phyloP scores from a whole-genome alignment of 2,329 filamentous ascomycete genomes.

The Alternaria solani region DNA sequence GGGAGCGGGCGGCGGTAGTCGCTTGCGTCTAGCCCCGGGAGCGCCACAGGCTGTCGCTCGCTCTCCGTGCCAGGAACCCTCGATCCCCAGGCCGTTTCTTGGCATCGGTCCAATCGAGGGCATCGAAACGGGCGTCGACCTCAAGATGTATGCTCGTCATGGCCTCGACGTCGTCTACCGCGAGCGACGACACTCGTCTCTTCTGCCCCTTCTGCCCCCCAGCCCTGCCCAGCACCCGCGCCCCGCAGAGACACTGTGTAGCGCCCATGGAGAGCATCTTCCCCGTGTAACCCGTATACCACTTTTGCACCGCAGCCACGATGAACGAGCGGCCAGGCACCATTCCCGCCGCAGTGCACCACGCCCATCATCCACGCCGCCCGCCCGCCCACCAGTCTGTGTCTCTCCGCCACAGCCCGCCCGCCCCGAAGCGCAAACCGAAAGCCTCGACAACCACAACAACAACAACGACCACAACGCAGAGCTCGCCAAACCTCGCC shows the following conservation, averaged over 20 bases:
- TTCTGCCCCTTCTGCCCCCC: not conserved
- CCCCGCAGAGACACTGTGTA: not conserved
- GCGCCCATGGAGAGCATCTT: conserved; percentile 28
- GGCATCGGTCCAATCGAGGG: conserved; percentile 27
- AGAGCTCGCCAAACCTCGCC: conserved; percentile 38
- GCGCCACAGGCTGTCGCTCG: conserved; percentile 4
- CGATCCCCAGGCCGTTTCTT: conserved; percentile 27
- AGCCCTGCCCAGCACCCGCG: too few relatives aligned
- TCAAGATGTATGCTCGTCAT: conserved; percentile 26
- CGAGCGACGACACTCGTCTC: not conserved
- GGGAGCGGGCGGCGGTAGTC: not conserved
- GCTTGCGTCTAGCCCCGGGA: not conserved
- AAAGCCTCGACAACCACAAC: not conserved
- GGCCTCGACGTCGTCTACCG: conserved; percentile 10
- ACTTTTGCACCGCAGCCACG: conserved; percentile 6
- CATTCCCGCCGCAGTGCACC: conserved; percentile 16
- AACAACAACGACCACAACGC: not conserved
- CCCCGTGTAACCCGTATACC: conserved; percentile 15
- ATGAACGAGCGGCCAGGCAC: conserved; percentile 38
- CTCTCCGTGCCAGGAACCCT: conserved; percentile 10
- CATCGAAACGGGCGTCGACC: conserved; percentile 19
- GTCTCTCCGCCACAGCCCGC: conserved; percentile 54
- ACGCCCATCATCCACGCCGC: conserved; percentile 49
- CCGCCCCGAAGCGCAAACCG: not conserved
- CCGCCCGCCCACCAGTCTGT: conserved; percentile 57